Evolutionary conservation across 768 basidiomycete species (phyloP).

Genomic region (Trametes villosa): DNA sequence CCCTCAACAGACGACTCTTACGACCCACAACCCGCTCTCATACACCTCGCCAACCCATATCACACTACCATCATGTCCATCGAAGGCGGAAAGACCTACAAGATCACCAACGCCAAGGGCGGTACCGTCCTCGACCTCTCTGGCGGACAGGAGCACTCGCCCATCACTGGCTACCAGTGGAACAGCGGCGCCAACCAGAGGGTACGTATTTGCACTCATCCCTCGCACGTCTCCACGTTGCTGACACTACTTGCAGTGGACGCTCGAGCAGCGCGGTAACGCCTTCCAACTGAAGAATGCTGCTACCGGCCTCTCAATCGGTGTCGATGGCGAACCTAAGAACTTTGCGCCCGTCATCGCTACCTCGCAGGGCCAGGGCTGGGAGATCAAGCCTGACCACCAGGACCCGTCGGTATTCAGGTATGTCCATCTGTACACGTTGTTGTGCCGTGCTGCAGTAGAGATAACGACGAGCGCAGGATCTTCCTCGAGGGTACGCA

Average conservation of each 20-base stretch:
- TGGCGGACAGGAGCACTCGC: slow-evolving; percentile 47
- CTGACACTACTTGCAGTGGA: slow-evolving; percentile 48
- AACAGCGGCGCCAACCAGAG: slow-evolving; percentile 53
- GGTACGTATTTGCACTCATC: slow-evolving; percentile 35
- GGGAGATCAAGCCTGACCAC: slow-evolving; percentile 56
- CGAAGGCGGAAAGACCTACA: slow-evolving; percentile 45
- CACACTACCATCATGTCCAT: slow-evolving; percentile 28
- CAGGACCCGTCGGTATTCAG: slow-evolving; percentile 43
- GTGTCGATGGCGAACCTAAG: slow-evolving; percentile 37
- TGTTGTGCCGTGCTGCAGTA: too few species aligned
- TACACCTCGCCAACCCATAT: not conserved
- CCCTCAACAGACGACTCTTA: too few species aligned
- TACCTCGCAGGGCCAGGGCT: slow-evolving; percentile 41
- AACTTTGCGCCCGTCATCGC: slow-evolving; percentile 43
- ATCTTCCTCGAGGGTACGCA: slow-evolving; percentile 49
- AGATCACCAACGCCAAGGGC: slow-evolving; percentile 54
- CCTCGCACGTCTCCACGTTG: not conserved
- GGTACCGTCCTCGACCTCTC: slow-evolving; percentile 61
- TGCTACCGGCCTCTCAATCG: slow-evolving; percentile 47
- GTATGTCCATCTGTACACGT: slow-evolving; percentile 36
- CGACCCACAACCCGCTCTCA: not conserved
- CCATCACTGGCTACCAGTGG: slow-evolving; percentile 53
- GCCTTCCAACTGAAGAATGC: slow-evolving; percentile 45
- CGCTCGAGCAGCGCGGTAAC: slow-evolving; percentile 41
- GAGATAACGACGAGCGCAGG: slow-evolving; percentile 33